Base-by-base conservation (phyloP, 208 protist genomes). In the Leptomonas pyrrhocoris region DNA sequence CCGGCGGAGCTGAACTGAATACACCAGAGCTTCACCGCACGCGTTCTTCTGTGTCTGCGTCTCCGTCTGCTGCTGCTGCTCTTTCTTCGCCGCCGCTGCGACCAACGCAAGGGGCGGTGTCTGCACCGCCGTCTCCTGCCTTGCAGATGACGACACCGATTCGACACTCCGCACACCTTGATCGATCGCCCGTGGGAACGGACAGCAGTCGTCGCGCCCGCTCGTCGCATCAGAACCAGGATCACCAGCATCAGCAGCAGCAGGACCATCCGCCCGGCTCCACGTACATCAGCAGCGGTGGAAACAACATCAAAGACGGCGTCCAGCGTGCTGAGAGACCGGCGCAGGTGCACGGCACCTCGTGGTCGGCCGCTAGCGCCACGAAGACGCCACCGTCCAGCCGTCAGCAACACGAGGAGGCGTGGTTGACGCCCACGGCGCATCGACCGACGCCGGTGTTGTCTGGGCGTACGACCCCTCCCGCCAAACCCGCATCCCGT, bases 21-120 rank as follows among this genome's bases (percentile, higher is more conserved):
- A 66, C 60, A 12, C 60, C 60, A 27, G 60, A 66, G 45, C 43
- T 23, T 28, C 60, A 31, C 1, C 60, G 30, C 7, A n/a, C 46
- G 21, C 60, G 31, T 8, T 66, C 60, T 2, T 28, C 60, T 13
- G 60, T n/a, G 7, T 34, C 34, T 2, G 1, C 31, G 28, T 43
- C 54, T 7, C 19, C 51, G 51, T 56, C 51, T 23, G n/a, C n/a
- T n/a, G n/a, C n/a, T n/a, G n/a, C n/a, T n/a, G n/a, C n/a, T n/a
- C n/a, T n/a, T n/a, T n/a, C n/a, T n/a, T 45, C 43, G 46, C 60
- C 60, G 11, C 27, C 43, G 28, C 23, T 40, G 43, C 43, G 58
- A 4, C 8, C 49, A 15, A n/a, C 25, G 18, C 53, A 40, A 13
- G 53, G 40, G 21, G 46, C 28, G 31, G 31, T 31, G 19, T 42